These are phyloP conservation scores for Zygnema circumcarinatum DNA, from an alignment of 139 green algal genomes.

Conservation along the genomic window DNA sequence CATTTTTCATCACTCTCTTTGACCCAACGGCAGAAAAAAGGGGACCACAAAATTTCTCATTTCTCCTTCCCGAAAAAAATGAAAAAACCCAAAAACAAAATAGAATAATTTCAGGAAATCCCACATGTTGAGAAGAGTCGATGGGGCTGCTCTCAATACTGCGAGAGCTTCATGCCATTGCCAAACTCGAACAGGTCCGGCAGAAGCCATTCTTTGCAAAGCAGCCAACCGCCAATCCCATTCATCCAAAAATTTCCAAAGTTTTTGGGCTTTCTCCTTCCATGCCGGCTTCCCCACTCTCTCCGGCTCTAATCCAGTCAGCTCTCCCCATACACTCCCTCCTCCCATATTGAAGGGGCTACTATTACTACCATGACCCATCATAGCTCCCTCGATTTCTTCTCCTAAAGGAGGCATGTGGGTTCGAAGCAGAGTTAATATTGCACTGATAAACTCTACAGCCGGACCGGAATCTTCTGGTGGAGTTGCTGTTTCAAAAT, in stretches of 20 bases:
- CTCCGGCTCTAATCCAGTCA: neutral
- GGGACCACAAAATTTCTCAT: no score
- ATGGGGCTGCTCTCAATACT: slow-evolving; percentile 10
- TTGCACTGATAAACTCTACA: neutral
- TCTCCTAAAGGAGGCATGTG: neutral
- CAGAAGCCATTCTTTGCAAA: slow-evolving; percentile 24
- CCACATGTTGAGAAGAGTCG: slow-evolving; percentile 38
- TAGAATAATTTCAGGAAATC: no score
- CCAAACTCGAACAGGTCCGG: slow-evolving; percentile 14
- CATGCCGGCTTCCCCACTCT: neutral
- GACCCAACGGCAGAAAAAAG: no score
- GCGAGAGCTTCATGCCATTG: slow-evolving; percentile 33
- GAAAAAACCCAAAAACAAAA: no score
- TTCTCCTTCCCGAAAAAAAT: no score
- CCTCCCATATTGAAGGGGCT: neutral
- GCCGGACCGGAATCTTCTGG: neutral
- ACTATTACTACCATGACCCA: neutral
- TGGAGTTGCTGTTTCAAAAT: neutral
- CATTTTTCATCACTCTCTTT: no score
- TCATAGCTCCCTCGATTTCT: neutral
- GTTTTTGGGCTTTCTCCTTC: neutral
- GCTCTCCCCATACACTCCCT: neutral
- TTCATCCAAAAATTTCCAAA: slow-evolving; percentile 16
- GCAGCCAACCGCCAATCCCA: slow-evolving; percentile 27
- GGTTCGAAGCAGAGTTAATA: neutral